Conservation (phyloP, 2,329 filamentous ascomycete genomes). For the Alternaria ethzedia region DNA sequence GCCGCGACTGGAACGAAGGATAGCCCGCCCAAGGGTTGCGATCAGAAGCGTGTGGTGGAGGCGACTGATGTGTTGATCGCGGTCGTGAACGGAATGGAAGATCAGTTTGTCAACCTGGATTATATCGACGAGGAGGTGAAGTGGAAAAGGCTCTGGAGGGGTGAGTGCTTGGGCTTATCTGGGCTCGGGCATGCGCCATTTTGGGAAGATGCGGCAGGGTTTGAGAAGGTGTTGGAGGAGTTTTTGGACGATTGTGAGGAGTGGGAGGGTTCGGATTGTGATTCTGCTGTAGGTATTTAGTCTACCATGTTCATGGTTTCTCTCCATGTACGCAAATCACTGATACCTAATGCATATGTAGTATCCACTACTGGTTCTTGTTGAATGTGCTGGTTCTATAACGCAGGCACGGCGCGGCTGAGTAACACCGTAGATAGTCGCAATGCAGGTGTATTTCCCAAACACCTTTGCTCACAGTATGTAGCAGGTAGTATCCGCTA, state of each 20-base stretch:
- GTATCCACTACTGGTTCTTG: background rate
- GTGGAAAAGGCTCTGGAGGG: constrained; percentile 37
- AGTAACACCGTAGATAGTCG: background rate
- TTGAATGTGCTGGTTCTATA: background rate
- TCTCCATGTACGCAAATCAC: background rate
- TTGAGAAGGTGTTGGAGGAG: constrained; percentile 22
- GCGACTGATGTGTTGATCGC: constrained; percentile 26
- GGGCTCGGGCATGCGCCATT: constrained; percentile 41
- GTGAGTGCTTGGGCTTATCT: constrained; percentile 31
- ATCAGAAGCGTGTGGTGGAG: constrained; percentile 32
- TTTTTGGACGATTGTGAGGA: constrained; percentile 23
- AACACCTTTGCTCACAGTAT: background rate
- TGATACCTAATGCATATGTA: background rate
- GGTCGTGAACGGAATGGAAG: constrained; percentile 39
- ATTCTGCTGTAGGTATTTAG: background rate
- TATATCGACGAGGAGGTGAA: constrained; percentile 35
- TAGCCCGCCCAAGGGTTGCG: constrained; percentile 7
- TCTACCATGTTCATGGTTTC: background rate
- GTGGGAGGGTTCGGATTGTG: background rate
- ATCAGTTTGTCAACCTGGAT: constrained; percentile 41
- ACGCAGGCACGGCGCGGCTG: background rate
- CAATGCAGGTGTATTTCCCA: background rate
- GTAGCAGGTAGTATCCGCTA: background rate
- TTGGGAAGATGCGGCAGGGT: constrained; percentile 32
- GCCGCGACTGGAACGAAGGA: constrained; percentile 20